Evolutionary conservation across 2,329 filamentous ascomycete genomes (phyloP).

Genomic region (Xylaria sp.): DNA sequence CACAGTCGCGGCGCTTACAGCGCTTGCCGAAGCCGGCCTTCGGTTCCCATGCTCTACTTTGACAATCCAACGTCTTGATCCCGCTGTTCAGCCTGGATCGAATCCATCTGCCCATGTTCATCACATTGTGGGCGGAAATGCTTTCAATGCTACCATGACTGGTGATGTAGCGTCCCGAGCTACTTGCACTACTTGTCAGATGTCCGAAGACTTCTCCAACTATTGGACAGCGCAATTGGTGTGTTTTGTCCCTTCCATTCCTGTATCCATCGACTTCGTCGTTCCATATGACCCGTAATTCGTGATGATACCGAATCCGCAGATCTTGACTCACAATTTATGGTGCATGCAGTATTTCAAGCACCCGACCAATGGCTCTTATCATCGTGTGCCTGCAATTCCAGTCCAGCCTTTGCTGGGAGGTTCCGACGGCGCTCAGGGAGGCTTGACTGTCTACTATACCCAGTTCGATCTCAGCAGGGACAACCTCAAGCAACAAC

Average conservation of each 20-base stretch:
- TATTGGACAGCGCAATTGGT: conserved; percentile 36
- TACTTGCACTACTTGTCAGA: conserved; percentile 45
- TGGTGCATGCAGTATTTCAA: conserved; percentile 37
- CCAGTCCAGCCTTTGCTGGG: conserved; percentile 42
- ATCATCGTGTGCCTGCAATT: conserved; percentile 42
- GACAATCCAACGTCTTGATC: conserved; percentile 37
- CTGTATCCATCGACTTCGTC: neutral
- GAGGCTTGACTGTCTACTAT: conserved; percentile 47
- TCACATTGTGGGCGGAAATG: conserved; percentile 40
- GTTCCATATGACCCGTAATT: neutral
- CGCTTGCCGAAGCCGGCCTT: conserved; percentile 34
- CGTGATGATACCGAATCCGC: too few relatives aligned
- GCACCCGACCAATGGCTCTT: conserved; percentile 45
- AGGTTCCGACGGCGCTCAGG: conserved; percentile 41
- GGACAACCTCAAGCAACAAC: conserved; percentile 45
- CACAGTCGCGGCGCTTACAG: conserved; percentile 11
- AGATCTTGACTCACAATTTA: neutral
- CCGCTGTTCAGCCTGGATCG: conserved; percentile 34
- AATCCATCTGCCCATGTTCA: conserved; percentile 36
- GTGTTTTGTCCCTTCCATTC: neutral
- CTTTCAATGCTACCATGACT: conserved; percentile 37
- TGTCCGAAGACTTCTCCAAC: conserved; percentile 45
- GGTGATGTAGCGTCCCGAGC: conserved; percentile 33
- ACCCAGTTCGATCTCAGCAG: conserved; percentile 42
- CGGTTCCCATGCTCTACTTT: conserved; percentile 38